Base-by-base conservation (phyloP, 2,329 filamentous ascomycete species). In the Amphichorda felina region DNA sequence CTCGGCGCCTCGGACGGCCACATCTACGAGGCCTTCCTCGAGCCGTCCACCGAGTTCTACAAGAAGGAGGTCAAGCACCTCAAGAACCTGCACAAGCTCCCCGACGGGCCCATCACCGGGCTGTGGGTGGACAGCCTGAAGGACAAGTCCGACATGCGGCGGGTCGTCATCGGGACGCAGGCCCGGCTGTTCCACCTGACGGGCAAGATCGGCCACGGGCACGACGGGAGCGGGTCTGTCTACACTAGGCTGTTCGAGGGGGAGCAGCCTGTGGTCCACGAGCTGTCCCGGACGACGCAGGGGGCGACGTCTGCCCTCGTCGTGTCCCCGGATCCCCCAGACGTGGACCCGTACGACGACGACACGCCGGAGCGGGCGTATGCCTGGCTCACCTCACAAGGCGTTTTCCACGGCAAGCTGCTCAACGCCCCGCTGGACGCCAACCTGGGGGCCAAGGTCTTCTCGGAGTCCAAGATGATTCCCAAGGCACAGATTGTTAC, bases 1-100 rank as follows among this genome's bases (percentile, higher is more conserved):
- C 61, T 98, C 22, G 91, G 91, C 24, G 81, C 87, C 8, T 77
- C 83, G n/a, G 91, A 96, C 59, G 91, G 91, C 18, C 91, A 86
- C 55, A 75, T 98, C 22, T 96, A 94, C 59, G 91, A 98, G 59
- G 81, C 81, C 14, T 96, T 86, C 49, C 89, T 98, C 50, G 91
- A 98, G 57, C 87, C 87, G 4, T 83, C 86, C 11, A 87, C 82
- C 33, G 91, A 96, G 54, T 95, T 95, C 60, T 96, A 95, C 59
- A 75, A 86, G 45, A 82, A 89, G 51, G 88, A 96, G 57, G 91
- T 98, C 55, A 87, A 86, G 58, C 94, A 94, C 54, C 61, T 94
- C 40, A 89, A 89, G 56, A 73, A 70, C 25, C 70, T 98, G 15
- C 87, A 88, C 55, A 88, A 82, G 52, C 71, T 87, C 7, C 74